Evolutionary conservation across 2,329 filamentous ascomycete genomes (phyloP).

Genomic region (Claviceps humidiphila): DNA sequence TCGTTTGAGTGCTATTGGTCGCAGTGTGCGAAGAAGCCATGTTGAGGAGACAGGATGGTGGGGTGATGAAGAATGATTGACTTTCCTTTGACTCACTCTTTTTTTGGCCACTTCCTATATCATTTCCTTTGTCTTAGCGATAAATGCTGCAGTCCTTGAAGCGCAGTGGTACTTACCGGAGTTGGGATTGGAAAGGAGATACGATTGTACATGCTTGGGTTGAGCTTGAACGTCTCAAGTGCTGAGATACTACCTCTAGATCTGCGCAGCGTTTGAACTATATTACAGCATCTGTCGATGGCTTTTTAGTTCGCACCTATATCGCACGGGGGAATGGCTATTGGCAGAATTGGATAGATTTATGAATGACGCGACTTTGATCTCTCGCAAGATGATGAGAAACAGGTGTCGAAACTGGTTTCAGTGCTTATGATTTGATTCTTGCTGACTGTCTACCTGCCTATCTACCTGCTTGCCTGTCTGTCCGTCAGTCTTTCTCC

Average conservation of each 20-base stretch:
- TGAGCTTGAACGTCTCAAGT: constrained; percentile 1
- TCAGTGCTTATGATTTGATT: too few species aligned
- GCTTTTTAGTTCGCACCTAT: not conserved
- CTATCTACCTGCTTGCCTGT: too few species aligned
- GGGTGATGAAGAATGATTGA: constrained; percentile 25
- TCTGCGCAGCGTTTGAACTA: not conserved
- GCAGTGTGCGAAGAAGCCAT: constrained; percentile 9
- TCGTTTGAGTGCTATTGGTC: constrained; percentile 22
- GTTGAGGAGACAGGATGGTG: constrained; percentile 21
- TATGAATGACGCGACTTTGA: too few species aligned
- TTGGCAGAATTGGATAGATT: too few species aligned
- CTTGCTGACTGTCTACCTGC: too few species aligned
- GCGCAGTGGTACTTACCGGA: not conserved
- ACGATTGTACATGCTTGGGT: not conserved
- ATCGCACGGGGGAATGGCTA: too few species aligned
- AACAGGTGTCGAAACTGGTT: too few species aligned
- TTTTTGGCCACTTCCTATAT: not conserved
- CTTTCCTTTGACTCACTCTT: not conserved
- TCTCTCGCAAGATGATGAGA: too few species aligned
- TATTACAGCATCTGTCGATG: not conserved
- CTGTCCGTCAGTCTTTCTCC: too few species aligned
- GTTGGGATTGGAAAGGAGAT: not conserved
- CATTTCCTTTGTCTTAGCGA: too few species aligned
- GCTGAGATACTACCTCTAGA: not conserved
- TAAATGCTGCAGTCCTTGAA: too few species aligned